Evolutionary conservation across 176 grass and related monocot species (phyloP), one percentile per base, ranked within the genome.

Genomic region (Oryza meyeriana): DNA sequence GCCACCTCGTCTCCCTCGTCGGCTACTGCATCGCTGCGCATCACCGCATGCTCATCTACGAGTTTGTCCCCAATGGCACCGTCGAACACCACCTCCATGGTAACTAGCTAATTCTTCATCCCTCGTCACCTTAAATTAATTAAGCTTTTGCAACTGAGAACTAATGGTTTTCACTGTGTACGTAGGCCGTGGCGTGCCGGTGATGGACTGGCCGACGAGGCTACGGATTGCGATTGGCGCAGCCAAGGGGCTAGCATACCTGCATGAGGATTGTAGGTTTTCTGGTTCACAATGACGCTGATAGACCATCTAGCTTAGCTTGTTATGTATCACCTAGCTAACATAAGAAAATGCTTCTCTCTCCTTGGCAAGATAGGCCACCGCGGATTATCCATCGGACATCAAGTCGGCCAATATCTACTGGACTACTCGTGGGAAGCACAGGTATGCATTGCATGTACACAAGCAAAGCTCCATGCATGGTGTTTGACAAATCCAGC

Each of bases 341-440:
- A 58, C 7, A 22, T 1, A 24, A 2, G 20, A 58, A 58, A 22
- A 58, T 10, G 52, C 16, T 27, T 79, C 0, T 38, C n/a, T 39
- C 42, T 13, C 24, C 24, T 78, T 81, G 84, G 24, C 72, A 57
- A 97, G 18, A 20, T 22, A 52, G 94, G 94, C 79, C 90, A 97
- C 61, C 92, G 4, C 67, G 92, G 77, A 92, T 97, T 72, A 97
- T 97, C 66, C 94, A 97, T 66, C 90, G 91, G 94, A 97, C 76
- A 97, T 94, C 85, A 97, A 94, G 78, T 89, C 89, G 10, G 87
- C 94, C 12, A 97, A 97, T 35, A 97, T 97, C 87, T 97, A 64
- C 42, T 97, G 11, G 94, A 97, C 64, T 91, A 90, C 77, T 84
- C 89, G 12, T 97, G 94, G 61, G 92, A 97, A 67, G 87, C 94